Conservation (phyloP, 2,329 filamentous ascomycete species). For the Diaporthe aspalathi region DNA sequence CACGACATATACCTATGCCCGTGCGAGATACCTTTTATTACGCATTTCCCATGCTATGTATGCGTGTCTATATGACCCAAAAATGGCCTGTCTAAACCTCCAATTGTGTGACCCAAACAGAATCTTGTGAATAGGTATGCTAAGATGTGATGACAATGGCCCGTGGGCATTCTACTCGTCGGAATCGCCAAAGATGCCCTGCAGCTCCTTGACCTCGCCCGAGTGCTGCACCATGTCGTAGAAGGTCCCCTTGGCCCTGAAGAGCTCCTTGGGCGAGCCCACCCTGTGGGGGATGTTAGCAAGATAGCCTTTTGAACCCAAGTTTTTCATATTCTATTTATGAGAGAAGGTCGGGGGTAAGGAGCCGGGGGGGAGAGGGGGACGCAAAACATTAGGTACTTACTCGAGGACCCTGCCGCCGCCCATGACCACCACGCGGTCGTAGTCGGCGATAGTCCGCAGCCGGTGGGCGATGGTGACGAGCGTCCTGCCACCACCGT, state of each 20-base stretch:
- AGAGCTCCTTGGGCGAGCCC: conserved; percentile 61
- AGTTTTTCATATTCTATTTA: no score
- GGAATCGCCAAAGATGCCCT: conserved; percentile 41
- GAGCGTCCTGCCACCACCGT: conserved; percentile 60
- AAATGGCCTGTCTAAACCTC: not conserved
- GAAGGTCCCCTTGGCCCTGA: conserved; percentile 58
- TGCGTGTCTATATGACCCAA: not conserved
- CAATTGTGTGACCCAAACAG: not conserved
- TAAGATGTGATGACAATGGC: not conserved
- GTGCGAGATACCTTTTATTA: not conserved
- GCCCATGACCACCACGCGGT: conserved; percentile 68
- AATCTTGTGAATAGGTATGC: no score
- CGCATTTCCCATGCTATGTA: not conserved
- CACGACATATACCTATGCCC: not conserved
- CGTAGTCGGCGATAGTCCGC: conserved; percentile 70
- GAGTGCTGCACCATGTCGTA: conserved; percentile 68
- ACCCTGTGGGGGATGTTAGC: conserved; percentile 46
- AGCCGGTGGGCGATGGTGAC: conserved; percentile 70
- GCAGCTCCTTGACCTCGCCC: conserved; percentile 61
- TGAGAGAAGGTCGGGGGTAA: no score
- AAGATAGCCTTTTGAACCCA: not conserved
- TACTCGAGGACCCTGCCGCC: conserved; percentile 63
- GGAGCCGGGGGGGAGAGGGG: not conserved
- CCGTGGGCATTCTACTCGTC: not conserved
- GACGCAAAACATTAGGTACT: not conserved